These are phyloP conservation scores for Paraphaeosphaeria sporulosa DNA, from an alignment of 2,329 filamentous ascomycete species.

Conservation along the genomic window DNA sequence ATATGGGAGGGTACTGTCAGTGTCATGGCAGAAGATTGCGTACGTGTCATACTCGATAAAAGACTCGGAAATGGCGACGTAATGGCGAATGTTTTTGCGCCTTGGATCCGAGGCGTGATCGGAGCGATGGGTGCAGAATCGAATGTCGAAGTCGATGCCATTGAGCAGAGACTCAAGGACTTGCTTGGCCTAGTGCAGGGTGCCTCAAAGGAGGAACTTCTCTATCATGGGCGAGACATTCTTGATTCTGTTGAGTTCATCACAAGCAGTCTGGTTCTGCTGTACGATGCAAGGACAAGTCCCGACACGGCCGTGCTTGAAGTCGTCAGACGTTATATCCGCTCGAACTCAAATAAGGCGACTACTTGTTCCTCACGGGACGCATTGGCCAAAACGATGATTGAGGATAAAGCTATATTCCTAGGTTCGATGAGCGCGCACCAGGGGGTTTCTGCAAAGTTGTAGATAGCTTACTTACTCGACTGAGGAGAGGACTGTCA, in stretches of 20 bases:
- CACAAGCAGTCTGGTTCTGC: constrained; percentile 45
- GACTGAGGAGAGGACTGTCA: too few species aligned
- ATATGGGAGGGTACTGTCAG: constrained; percentile 81
- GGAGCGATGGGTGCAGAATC: constrained; percentile 5
- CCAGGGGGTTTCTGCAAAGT: not conserved
- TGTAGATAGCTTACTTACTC: not conserved
- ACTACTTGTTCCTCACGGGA: not conserved
- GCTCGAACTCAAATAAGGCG: not conserved
- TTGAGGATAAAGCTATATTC: not conserved
- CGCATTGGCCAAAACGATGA: not conserved
- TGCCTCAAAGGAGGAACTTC: constrained; percentile 20
- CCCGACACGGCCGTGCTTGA: constrained; percentile 40
- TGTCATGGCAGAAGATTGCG: constrained; percentile 66
- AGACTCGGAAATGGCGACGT: constrained; percentile 34
- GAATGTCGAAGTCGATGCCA: not conserved
- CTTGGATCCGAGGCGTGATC: constrained; percentile 25
- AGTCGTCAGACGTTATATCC: constrained; percentile 5
- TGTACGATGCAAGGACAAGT: constrained; percentile 48
- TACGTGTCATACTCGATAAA: constrained; percentile 53
- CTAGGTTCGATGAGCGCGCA: not conserved
- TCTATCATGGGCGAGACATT: constrained; percentile 35
- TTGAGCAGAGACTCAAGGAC: not conserved
- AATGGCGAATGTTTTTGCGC: constrained; percentile 27
- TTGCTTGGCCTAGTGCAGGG: not conserved
- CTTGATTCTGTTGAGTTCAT: constrained; percentile 45